phyloP scores from a whole-genome alignment of 306 rosid genomes.

The Cucumis sativus region Cucumber_9930_V3 NC_026658.2:4693001-4693500 shows the following conservation, averaged over 20 bases:
- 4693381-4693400: neutral
- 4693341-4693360: neutral
- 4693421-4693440: neutral
- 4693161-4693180: conserved; percentile 78
- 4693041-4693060: conserved; percentile 8
- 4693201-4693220: conserved; percentile 69
- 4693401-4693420: neutral
- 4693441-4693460: neutral
- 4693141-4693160: conserved; percentile 42
- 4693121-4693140: conserved; percentile 79
- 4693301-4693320: conserved; percentile 58
- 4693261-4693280: conserved; percentile 75
- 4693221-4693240: conserved; percentile 78
- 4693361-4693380: neutral
- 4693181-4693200: conserved; percentile 54
- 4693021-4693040: conserved; percentile 20
- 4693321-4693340: conserved; percentile 33
- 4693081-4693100: conserved; percentile 59
- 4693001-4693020: conserved; percentile 27
- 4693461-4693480: neutral
- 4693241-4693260: conserved; percentile 73
- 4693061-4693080: conserved; percentile 32
- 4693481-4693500: neutral
- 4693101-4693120: conserved; percentile 72
- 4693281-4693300: conserved; percentile 67